A percentile compares a stretch with the other conserved stretches of the same genome.
Conservation (phyloP, 805 yeast genomes). For the Saccharomycopsis selenospora region DNA sequence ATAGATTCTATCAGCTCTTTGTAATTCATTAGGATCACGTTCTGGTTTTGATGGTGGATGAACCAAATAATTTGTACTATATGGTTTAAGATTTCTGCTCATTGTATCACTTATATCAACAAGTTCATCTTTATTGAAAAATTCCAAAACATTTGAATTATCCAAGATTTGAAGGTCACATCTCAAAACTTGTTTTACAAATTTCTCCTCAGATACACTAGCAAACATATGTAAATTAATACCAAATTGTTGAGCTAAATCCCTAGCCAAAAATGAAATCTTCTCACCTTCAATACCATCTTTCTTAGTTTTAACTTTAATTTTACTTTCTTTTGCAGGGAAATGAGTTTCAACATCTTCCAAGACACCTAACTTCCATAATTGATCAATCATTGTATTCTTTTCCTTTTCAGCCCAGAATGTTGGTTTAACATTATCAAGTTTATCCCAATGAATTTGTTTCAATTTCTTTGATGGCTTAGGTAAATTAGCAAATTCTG, state of each 20-base stretch:
- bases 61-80: constrained; percentile 42
- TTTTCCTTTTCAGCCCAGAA: constrained; percentile 50
- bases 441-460: constrained; percentile 78
- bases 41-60: constrained; percentile 37
- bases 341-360: constrained; percentile 57
- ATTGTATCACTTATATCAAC: constrained; percentile 50
- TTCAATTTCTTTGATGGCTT: constrained; percentile 55
- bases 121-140: constrained; percentile 60
- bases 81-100: constrained; percentile 55
- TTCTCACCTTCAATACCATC: constrained; percentile 30
- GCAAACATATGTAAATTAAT: constrained; percentile 66
- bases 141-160: constrained; percentile 57
- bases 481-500: constrained; percentile 28
- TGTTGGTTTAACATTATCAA: constrained; percentile 50
- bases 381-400: constrained; percentile 41
- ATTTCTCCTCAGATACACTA: constrained; percentile 43
- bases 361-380: constrained; percentile 54
- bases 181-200: constrained; percentile 45
- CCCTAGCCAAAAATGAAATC: constrained; percentile 55
- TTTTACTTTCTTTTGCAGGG: constrained; percentile 38
- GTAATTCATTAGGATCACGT: constrained; percentile 49
- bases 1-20: constrained; percentile 63
- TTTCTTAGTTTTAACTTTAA: constrained; percentile 36
- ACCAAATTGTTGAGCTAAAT: constrained; percentile 71
- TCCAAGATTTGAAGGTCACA: constrained; percentile 52